Evolutionary conservation across 2,329 filamentous ascomycete genomes (phyloP).

Genomic region (Ampelomyces quisqualis): DNA sequence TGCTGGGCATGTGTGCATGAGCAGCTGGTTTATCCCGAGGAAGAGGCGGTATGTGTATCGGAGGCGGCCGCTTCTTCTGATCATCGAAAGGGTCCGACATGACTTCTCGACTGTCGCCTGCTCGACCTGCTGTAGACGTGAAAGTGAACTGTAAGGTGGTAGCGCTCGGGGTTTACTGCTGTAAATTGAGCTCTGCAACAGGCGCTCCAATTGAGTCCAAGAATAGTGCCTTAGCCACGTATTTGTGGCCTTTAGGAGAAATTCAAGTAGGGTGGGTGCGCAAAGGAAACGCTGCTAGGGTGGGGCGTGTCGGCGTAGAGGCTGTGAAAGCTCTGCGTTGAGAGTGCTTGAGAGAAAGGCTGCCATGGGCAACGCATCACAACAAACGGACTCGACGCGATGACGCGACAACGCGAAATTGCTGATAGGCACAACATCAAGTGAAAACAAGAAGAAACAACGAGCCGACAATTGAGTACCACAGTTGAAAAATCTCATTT

Average conservation of each 20-base stretch:
- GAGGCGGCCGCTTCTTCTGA: constrained; percentile 31
- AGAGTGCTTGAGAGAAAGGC: constrained; percentile 5
- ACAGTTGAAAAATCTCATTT: too few species aligned
- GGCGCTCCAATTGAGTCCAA: neutral
- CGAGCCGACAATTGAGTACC: neutral
- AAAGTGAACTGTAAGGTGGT: neutral
- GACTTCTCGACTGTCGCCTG: neutral
- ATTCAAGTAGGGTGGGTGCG: too few species aligned
- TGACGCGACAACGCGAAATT: too few species aligned
- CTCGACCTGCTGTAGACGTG: neutral
- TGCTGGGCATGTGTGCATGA: constrained; percentile 9
- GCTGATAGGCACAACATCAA: too few species aligned
- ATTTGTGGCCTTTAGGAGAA: neutral
- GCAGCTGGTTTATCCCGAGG: constrained; percentile 13
- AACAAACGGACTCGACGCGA: constrained; percentile 20
- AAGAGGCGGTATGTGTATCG: constrained; percentile 21
- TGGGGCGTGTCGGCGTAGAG: too few species aligned
- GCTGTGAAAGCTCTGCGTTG: neutral
- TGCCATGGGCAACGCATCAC: constrained; percentile 14
- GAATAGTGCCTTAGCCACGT: neutral
- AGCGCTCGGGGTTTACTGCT: neutral
- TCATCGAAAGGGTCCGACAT: constrained; percentile 20
- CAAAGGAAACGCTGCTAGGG: too few species aligned
- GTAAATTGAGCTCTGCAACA: neutral
- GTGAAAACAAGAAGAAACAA: neutral